Base-by-base conservation (phyloP, 192 early-diverging fungal species). In the Coemansia sp. region DNA sequence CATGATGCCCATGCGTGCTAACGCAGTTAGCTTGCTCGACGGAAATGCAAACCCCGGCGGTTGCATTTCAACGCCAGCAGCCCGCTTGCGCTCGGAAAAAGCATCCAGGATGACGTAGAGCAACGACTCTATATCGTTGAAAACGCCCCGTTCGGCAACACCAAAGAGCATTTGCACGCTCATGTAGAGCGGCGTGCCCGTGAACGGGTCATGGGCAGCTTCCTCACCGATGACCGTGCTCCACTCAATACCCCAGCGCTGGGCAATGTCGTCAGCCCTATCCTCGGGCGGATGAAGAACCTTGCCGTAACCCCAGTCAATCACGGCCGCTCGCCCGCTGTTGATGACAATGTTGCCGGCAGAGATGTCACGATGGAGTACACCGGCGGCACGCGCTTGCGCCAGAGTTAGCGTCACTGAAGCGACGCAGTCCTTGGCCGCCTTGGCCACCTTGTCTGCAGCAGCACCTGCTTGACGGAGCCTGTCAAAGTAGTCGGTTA, bases 281-380 rank as follows among this genome's bases (percentile, higher is more conserved):
- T 25, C n/a, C 29, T 4, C 3, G 33, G 41, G 31, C 19, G 26
- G 19, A 10, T 1, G 5, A 21, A 41, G 4, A 22, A 45, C 3
- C 25, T 49, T 51, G 1, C 43, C 49, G 27, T 39, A 56, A 4
- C 58, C 58, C 58, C 65, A 68, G 34, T 61, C 58, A 39, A 68
- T 52, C 0, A 56, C 15, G 0, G 29, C 10, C 2, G 34, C 39
- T 2, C 25, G 3, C 2, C 39, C 51, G n/a, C 5, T 39, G 4
- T 19, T 37, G 19, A 68, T 35, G 1, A 47, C 40, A 29, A 68
- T 53, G 37, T 57, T 60, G 21, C 49, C 65, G 3, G 58, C 15
- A 2, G 53, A 68, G 2, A 68, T 46, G 17, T 60, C 65, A 0
- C 65, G 53, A 21, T 68, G 65, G 4, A 68, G 46, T 6, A 64